Evolutionary conservation across 768 basidiomycete genomes (phyloP), one percentile per base, ranked within the genome.

Genomic region (Chalciporus chontae): DNA sequence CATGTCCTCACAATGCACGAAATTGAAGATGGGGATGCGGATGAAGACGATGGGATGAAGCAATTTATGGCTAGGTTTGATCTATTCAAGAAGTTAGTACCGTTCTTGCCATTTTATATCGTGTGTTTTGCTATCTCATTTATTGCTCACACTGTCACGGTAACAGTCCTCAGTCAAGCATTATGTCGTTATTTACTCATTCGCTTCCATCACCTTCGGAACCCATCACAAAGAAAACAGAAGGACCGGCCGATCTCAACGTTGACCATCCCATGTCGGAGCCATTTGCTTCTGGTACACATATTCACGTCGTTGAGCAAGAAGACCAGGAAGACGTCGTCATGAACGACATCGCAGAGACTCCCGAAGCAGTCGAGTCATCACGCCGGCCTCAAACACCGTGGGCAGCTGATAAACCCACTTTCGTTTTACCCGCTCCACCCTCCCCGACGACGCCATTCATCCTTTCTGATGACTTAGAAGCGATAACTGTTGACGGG

Each of bases 21-120:
- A 23, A 68, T 73, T 21, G 21, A 21, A 21, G 21, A 4, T 39
- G 74, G 23, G 24, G n/a, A 42, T 11, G 41, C 15, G 8, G 75
- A 74, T 10, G 56, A 63, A 21, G 76, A 74, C 9, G 60, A 63
- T 32, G 58, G 55, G 19, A 46, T 84, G 11, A 66, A 71, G 27
- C 61, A 57, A 19, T 85, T 83, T 57, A 60, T 84, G 43, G 71
- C 74, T 38, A 71, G 70, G 61, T 79, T 77, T 55, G 76, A 82
- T 63, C 58, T 85, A 29, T 57, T 61, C 18, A 73, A 76, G 54
- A 65, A 73, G 79, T 82, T 64, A 59, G 71, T 67, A 48, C 13
- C 50, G 45, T 45, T 2, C 21, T 18, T 36, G 42, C 40, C 27
- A 18, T 41, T 18, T 37, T 40, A 43, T 37, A 21, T 9, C 39